These are phyloP conservation scores for Desmodesmus armatus DNA, from an alignment of 139 green algal genomes.

Conservation along the genomic window DNA sequence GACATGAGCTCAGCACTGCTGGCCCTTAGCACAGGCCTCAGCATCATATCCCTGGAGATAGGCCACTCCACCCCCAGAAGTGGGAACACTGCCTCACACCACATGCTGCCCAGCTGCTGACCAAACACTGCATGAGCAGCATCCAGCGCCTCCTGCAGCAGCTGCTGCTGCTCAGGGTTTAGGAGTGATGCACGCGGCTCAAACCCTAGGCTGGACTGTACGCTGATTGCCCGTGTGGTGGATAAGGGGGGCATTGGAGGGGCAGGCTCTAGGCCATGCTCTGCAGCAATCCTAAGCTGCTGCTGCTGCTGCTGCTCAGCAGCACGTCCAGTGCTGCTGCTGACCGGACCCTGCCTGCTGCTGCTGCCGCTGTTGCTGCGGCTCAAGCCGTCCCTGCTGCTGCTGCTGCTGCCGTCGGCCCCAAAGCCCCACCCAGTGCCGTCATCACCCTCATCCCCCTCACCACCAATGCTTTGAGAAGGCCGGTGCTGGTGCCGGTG, in stretches of 20 bases:
- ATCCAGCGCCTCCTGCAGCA: constrained; percentile 50
- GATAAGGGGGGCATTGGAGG: too few relatives aligned
- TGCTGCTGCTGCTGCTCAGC: constrained; percentile 26
- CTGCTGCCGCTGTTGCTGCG: neutral
- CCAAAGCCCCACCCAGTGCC: neutral
- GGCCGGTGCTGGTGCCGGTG: neutral
- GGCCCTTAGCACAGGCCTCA: constrained; percentile 53
- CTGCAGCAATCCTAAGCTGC: neutral
- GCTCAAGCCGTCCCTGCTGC: neutral
- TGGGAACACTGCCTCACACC: constrained; percentile 79
- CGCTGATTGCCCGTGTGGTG: too few relatives aligned
- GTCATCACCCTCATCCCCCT: neutral
- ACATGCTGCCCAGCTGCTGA: constrained; percentile 69
- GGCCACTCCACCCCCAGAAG: constrained; percentile 79
- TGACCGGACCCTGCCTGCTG: neutral
- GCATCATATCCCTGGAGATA: constrained; percentile 39
- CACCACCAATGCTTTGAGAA: neutral
- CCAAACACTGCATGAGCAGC: constrained; percentile 49
- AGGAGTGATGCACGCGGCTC: neutral
- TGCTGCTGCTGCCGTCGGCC: constrained; percentile 20
- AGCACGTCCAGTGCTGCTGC: neutral
- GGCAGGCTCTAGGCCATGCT: too few relatives aligned
- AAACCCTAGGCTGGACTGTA: neutral
- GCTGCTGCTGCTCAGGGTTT: constrained; percentile 36
- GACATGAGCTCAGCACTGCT: constrained; percentile 56